Percentiles rank a stretch among this genome's conserved stretches.
phyloP scores from a whole-genome alignment of 192 early-diverging fungal genomes.

The Coemansia sp. region DNA sequence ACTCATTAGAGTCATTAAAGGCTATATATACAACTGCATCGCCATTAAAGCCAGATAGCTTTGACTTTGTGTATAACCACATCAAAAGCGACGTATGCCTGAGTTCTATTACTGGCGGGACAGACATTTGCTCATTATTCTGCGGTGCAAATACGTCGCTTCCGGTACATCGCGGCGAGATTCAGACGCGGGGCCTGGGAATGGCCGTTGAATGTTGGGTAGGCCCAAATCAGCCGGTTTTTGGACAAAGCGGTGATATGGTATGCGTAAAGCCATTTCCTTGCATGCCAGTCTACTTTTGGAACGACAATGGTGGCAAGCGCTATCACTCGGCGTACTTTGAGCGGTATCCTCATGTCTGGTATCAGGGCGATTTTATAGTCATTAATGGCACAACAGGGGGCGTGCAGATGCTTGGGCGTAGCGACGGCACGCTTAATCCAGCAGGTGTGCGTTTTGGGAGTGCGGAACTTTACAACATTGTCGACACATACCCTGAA shows the following conservation, averaged over 20 bases:
- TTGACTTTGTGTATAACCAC: constrained; percentile 84
- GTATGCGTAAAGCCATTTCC: constrained; percentile 94
- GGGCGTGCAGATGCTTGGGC: constrained; percentile 93
- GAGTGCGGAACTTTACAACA: constrained; percentile 91
- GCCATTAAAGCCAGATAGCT: constrained; percentile 88
- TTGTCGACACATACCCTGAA: constrained; percentile 77
- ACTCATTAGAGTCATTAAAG: constrained; percentile 64
- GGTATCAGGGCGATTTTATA: constrained; percentile 98
- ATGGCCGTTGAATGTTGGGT: constrained; percentile 96
- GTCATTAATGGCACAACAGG: constrained; percentile 78
- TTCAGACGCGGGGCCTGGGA: constrained; percentile 87
- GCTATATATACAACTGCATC: constrained; percentile 92
- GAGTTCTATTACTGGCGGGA: constrained; percentile 95
- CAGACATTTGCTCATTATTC: constrained; percentile 96
- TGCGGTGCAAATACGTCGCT: constrained; percentile 85
- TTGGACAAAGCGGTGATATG: constrained; percentile 79
- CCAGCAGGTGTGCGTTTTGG: constrained; percentile 92
- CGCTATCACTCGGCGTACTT: constrained; percentile 92
- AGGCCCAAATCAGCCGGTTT: constrained; percentile 58
- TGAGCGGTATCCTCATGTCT: constrained; percentile 74
- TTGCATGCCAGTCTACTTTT: constrained; percentile 96
- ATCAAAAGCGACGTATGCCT: constrained; percentile 85
- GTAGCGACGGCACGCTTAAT: constrained; percentile 90
- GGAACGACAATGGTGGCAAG: constrained; percentile 69
- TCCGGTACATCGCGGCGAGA: constrained; percentile 91